These are phyloP conservation scores for Aechmea fasciata DNA, from an alignment of 176 grass and related monocot genomes.

Conservation along the genomic window DNA sequence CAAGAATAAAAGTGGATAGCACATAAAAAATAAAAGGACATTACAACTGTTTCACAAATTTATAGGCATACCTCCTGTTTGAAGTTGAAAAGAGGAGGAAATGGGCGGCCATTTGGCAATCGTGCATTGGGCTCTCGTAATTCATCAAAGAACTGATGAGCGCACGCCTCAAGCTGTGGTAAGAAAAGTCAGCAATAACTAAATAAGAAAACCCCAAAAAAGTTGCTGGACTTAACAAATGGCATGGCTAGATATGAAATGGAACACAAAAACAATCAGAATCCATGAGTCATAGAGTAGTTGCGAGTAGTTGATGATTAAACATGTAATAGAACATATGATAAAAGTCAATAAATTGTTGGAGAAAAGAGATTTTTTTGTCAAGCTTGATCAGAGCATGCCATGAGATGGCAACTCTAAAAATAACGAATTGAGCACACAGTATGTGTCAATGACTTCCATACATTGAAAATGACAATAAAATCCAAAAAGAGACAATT, in stretches of 20 bases:
- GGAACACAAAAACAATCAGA: background rate
- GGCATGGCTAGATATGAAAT: too few species aligned
- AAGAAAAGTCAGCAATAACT: background rate
- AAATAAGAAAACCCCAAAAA: constrained; percentile 4
- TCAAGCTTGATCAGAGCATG: too few species aligned
- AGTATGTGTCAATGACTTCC: too few species aligned
- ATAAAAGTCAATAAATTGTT: too few species aligned
- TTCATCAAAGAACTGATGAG: constrained; percentile 67
- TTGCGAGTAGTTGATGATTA: background rate
- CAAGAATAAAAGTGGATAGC: background rate
- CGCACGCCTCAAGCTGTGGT: constrained; percentile 57
- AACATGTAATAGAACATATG: background rate
- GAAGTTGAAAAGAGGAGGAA: constrained; percentile 64
- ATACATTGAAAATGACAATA: too few species aligned
- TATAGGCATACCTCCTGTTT: constrained; percentile 62
- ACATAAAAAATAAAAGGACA: background rate
- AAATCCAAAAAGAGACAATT: too few species aligned
- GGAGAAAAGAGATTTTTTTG: too few species aligned
- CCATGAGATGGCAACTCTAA: too few species aligned
- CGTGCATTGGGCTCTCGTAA: constrained; percentile 53
- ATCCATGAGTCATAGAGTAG: background rate
- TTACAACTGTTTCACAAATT: background rate
- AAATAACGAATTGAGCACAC: too few species aligned
- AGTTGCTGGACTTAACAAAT: background rate
- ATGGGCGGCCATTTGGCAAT: constrained; percentile 63